Evolutionary conservation across 345 rosid genomes (phyloP), one percentile per base, ranked within the genome.

Genomic region (Noccaea bulbosa): DNA sequence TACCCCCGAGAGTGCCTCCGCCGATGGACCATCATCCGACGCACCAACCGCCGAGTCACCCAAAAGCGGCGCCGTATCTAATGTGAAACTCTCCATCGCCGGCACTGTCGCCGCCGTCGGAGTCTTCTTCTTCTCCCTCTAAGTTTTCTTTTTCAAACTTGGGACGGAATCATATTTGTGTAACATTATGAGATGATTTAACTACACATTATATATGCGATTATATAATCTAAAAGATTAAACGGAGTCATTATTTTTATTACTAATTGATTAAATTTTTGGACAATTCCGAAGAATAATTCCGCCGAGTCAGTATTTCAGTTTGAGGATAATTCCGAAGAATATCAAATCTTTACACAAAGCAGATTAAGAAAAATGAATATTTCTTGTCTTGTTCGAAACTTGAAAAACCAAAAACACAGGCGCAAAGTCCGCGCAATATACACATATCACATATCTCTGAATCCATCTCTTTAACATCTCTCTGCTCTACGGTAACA

Each of bases 91-190:
- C 69, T 67, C 78, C 27, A 14, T 74, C 43, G 56, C 73, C 73
- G 78, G 69, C 48, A 33, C 49, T 35, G 8, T 60, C 6, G 72
- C 73, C 63, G 78, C 73, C 63, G 73, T 32, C 41, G 63, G 73
- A 60, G 7, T 61, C 34, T 60, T 74, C 73, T 44, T 74, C 64
- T 74, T 67, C 47, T 66, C 72, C 34, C 67, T 73, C 57, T 74
- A 74, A 74, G 73, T 38, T 48, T 8, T 20, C 2, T 34, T 40
- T 7, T n/a, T 8, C 1, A 1, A 11, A 41, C 4, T 59, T 55
- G 43, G 68, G 49, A 35, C 9, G 41, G 11, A 35, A 54, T 14
- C 55, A 43, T 56, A 62, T 63, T 11, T 72, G 35, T 70, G 66
- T 50, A 49, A 60, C 67, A 40, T 7, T 43, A 37, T 3, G 10